These are phyloP conservation scores for Sporisorium graminicola DNA, from an alignment of 1,284 basidiomycete genomes.

Conservation along the genomic window DNA sequence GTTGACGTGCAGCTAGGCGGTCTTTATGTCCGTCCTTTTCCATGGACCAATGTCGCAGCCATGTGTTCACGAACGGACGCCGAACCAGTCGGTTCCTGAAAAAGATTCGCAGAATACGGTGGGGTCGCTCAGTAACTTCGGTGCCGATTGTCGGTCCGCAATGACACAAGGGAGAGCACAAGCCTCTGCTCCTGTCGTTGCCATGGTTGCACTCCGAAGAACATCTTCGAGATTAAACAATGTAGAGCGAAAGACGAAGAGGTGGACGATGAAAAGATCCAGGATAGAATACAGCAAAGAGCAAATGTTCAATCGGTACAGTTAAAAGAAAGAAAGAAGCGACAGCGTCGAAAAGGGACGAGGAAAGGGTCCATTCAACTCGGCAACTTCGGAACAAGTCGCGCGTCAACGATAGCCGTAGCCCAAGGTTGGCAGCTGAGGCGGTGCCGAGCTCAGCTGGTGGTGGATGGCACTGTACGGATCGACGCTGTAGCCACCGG, in stretches of 20 bases:
- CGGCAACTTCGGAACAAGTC: not conserved
- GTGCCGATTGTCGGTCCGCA: too few relatives aligned
- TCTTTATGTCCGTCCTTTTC: not conserved
- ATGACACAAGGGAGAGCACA: not conserved
- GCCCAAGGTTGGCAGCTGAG: conserved; percentile 47
- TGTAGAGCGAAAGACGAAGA: not conserved
- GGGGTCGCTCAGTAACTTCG: too few relatives aligned
- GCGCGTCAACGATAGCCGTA: conserved; percentile 29
- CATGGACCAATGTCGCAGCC: not conserved
- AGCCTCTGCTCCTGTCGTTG: not conserved
- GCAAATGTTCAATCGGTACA: conserved; percentile 4
- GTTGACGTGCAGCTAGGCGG: not conserved
- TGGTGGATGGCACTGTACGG: conserved; percentile 52
- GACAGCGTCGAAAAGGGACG: too few relatives aligned
- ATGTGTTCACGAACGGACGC: too few relatives aligned
- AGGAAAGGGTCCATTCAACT: not conserved
- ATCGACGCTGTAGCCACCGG: conserved; percentile 32
- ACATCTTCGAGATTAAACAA: not conserved
- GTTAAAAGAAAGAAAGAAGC: too few relatives aligned
- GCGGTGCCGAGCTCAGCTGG: conserved; percentile 42
- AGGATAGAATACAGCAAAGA: conserved; percentile 21
- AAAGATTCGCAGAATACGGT: too few relatives aligned
- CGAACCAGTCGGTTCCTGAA: too few relatives aligned
- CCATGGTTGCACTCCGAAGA: conserved; percentile 1
- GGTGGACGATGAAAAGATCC: not conserved